Base-by-base conservation (phyloP, 495 filamentous ascomycete species). In the Aspergillus bridgeri region DNA sequence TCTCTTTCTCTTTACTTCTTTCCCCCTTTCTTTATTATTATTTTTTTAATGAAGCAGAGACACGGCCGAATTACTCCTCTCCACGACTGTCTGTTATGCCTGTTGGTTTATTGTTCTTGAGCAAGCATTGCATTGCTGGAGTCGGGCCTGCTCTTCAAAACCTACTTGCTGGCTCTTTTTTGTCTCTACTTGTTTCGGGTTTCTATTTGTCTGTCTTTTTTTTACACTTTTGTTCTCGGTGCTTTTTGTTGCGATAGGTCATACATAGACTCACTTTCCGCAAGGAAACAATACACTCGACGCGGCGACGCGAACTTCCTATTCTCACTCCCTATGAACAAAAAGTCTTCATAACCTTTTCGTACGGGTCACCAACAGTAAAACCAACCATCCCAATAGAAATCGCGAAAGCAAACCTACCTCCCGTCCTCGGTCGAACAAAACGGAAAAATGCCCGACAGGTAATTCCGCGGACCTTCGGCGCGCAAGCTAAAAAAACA, bases 71-170 rank as follows among this genome's bases (percentile, higher is more conserved):
- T 13, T 50, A 22, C 20, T 17, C 24, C 21, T 50, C 5, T 25
- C 21, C 22, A 21, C 48, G 19, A 38, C 33, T 38, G 33, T 38
- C 33, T 38, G 33, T 38, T 38, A 9, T 38, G 33, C 17, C 9
- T 2, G 33, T 38, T 50, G 46, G 22, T 48, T 19, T 55, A n/a
- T n/a, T 21, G n/a, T 54, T 45, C 23, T 45, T 23, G 21, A n/a
- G 52, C 52, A 54, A 24, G 52, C 20, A 43, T 54, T 54, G 52
- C 42, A 50, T 50, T 38, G 33, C 38, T 53, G 51, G 51, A 38
- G 51, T 53, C 51, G 43, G 51, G 51, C 20, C 13, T 48, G 20
- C 23, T 3, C 11, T 48, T 15, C 33, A 15, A 38, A 38, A 38
- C 7, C 6, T 21, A 17, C 23, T 17, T 3, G 3, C 23, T 15